Evolutionary conservation across 2,329 filamentous ascomycete genomes (phyloP).

Genomic region (Ophiostoma novo-ulmi): DNA sequence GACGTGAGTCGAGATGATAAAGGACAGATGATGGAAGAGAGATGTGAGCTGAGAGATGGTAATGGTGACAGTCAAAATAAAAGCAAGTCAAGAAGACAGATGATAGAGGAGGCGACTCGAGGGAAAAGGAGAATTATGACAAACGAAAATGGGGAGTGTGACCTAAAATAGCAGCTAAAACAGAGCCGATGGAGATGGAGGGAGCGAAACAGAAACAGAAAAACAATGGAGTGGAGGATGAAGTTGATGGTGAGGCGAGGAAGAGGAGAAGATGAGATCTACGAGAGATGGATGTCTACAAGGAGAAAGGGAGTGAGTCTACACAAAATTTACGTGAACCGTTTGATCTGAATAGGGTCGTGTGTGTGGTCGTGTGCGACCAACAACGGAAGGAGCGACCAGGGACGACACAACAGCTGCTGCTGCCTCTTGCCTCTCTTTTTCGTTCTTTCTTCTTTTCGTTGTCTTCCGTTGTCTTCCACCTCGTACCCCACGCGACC

Average conservation of each 20-base stretch:
- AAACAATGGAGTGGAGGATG: background rate
- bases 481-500: slow-evolving; percentile 13
- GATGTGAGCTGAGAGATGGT: background rate
- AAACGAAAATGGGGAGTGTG: slow-evolving; percentile 7
- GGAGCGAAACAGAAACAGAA: slow-evolving; percentile 10
- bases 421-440: background rate
- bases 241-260: background rate
- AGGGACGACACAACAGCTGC: slow-evolving; percentile 9
- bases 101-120: slow-evolving; percentile 6
- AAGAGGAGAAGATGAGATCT: background rate
- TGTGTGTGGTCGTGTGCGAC: slow-evolving; percentile 1
- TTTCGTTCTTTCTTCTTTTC: background rate
- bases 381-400: slow-evolving; percentile 11
- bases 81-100: background rate
- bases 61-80: background rate
- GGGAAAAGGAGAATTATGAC: slow-evolving; percentile 11
- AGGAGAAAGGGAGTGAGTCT: background rate
- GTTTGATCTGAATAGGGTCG: background rate
- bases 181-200: slow-evolving; percentile 1
- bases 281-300: background rate
- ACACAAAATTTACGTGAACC: background rate
- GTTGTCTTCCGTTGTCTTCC: background rate
- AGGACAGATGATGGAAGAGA: background rate
- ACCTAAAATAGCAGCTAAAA: slow-evolving; percentile 10
- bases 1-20: background rate